Evolutionary conservation across 176 grass and related monocot species (phyloP), one percentile per base, ranked within the genome.

Genomic region (Juncus effusus): DNA sequence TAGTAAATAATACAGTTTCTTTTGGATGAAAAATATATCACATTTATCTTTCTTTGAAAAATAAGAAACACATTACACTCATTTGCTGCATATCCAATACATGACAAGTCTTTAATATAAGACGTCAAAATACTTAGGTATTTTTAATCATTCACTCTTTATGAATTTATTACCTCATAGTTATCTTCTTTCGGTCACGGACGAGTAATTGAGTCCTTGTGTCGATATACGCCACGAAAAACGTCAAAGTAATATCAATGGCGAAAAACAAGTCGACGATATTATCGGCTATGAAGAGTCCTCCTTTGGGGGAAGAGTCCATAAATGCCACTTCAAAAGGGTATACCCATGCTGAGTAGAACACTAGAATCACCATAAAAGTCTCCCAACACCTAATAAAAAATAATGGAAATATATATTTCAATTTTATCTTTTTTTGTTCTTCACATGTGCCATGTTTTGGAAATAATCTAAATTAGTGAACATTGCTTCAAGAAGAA

Each of bases 251-350:
- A 63, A 97, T 97, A 69, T 97, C 83, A 45, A 86, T 60, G 63
- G 79, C 73, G 63, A 99, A 99, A 81, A 99, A 92, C 9, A 79
- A 61, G 64, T 99, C 69, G 16, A 89, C 86, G 42, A 89, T 70
- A 42, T 80, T 78, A 77, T 99, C 94, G 3, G 83, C 69, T 57
- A 99, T 58, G 80, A 74, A 82, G 5, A 99, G 80, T 1, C 83
- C 88, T 14, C 94, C 88, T 81, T 86, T 92, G 2, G 88, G 88
- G 0, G 80, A 51, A 36, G 85, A 76, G 57, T 86, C 79, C 88
- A 93, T 74, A 79, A 99, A 99, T 8, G 94, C 94, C n/a, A 99
- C 82, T 88, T 99, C 94, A 67, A 99, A 99, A 13, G 88, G 88
- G 78, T 93, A 99, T 50, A 99, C 88, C 94, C 94, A 99, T 64